These are phyloP conservation scores for Pseudoturritis turrita DNA, from an alignment of 345 rosid genomes.

Conservation along the genomic window DNA sequence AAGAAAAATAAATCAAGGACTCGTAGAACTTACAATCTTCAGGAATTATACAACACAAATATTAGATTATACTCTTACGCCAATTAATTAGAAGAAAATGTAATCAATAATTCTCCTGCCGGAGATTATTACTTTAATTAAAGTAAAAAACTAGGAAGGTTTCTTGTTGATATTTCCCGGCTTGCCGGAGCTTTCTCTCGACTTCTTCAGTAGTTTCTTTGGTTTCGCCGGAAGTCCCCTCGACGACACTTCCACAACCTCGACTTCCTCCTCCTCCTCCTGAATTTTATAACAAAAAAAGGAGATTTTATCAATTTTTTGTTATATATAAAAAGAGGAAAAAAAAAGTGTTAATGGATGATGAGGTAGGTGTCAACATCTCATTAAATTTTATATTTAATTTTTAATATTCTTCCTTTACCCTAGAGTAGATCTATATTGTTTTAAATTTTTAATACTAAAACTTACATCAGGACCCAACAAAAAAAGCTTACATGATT, in stretches of 20 bases:
- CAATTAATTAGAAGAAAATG: background rate
- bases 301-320: background rate
- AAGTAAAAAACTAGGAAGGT: background rate
- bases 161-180: constrained; percentile 9
- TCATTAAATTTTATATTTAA: background rate
- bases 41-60: background rate
- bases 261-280: background rate
- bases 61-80: background rate
- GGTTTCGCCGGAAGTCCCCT: background rate
- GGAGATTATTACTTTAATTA: background rate
- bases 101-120: background rate
- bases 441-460: background rate
- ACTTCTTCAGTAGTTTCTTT: constrained; percentile 7
- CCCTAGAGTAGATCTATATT: background rate
- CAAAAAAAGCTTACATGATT: background rate
- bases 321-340: background rate
- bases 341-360: background rate
- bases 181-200: constrained; percentile 22
- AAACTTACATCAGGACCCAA: too few relatives aligned
- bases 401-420: background rate
- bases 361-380: constrained; percentile 8
- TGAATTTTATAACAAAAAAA: background rate
- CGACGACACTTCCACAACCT: constrained; percentile 25
- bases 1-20: background rate
- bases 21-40: background rate